Conservation (phyloP, 2,329 filamentous ascomycete species). For the Colletotrichum zoysiae region DNA sequence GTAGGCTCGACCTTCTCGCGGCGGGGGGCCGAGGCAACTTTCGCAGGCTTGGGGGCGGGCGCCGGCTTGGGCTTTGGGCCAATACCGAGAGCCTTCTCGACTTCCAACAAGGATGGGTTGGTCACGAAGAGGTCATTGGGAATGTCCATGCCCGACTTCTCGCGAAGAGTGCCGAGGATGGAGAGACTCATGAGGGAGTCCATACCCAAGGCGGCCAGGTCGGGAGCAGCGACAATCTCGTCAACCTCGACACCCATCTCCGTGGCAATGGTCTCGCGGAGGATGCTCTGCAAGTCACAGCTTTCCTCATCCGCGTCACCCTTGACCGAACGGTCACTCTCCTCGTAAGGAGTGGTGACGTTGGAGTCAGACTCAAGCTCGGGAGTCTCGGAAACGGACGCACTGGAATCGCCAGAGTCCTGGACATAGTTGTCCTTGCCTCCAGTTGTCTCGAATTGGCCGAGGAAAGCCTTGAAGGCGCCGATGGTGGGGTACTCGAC, state of each 20-base stretch:
- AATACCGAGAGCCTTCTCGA: slow-evolving; percentile 73
- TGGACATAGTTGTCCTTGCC: slow-evolving; percentile 46
- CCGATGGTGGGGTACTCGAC: slow-evolving; percentile 68
- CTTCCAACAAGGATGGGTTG: slow-evolving; percentile 73
- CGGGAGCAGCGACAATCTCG: slow-evolving; percentile 67
- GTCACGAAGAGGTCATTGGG: slow-evolving; percentile 72
- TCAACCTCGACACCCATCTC: slow-evolving; percentile 80
- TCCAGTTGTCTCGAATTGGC: slow-evolving; percentile 50
- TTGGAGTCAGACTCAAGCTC: slow-evolving; percentile 62
- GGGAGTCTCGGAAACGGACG: slow-evolving; percentile 59
- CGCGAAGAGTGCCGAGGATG: slow-evolving; percentile 66
- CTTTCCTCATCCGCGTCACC: slow-evolving; percentile 51
- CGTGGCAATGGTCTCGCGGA: slow-evolving; percentile 76
- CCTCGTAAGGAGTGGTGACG: slow-evolving; percentile 66
- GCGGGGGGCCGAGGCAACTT: slow-evolving; percentile 42
- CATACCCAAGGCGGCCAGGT: slow-evolving; percentile 69
- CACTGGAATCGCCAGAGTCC: slow-evolving; percentile 53
- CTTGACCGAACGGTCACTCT: slow-evolving; percentile 64
- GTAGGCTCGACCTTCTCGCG: slow-evolving; percentile 44
- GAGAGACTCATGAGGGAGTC: slow-evolving; percentile 70
- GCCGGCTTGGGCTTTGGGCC: slow-evolving; percentile 54
- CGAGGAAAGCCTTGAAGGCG: slow-evolving; percentile 61
- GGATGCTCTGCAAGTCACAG: slow-evolving; percentile 60
- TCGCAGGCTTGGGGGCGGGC: slow-evolving; percentile 49
- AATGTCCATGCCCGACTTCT: slow-evolving; percentile 65